phyloP scores from a whole-genome alignment of 2,329 filamentous ascomycete species.

The Neurospora sp. region DNA sequence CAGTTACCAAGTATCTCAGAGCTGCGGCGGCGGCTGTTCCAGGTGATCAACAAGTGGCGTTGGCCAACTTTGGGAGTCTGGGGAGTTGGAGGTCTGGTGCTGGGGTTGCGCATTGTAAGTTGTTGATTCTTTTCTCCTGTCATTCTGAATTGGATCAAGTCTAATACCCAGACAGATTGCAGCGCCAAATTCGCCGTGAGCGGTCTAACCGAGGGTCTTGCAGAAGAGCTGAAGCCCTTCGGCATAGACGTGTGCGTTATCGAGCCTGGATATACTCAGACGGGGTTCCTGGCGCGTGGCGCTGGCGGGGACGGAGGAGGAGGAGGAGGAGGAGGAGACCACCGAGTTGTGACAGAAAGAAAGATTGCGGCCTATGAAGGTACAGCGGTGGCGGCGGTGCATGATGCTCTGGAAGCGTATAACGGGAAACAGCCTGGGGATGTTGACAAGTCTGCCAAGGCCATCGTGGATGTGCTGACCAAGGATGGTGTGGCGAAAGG shows the following conservation, averaged over 20 bases:
- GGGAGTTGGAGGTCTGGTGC: constrained; percentile 28
- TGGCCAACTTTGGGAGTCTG: constrained; percentile 38
- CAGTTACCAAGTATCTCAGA: constrained; percentile 38
- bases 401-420: constrained; percentile 19
- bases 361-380: constrained; percentile 10
- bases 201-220: constrained; percentile 33
- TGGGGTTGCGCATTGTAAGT: constrained; percentile 22
- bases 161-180: constrained; percentile 17
- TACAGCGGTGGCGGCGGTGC: constrained; percentile 6
- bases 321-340: constrained; percentile 1
- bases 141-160: not conserved
- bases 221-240: constrained; percentile 34
- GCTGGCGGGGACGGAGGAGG: not conserved
- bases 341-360: constrained; percentile 12
- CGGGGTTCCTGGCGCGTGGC: constrained; percentile 21
- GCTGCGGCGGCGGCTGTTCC: constrained; percentile 11
- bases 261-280: constrained; percentile 30
- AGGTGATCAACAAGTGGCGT: constrained; percentile 16
- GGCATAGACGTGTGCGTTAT: constrained; percentile 30
- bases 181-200: constrained; percentile 37
- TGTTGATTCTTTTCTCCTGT: not conserved
- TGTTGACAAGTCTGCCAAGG: constrained; percentile 31
- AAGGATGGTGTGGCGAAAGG: constrained; percentile 35
- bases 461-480: constrained; percentile 38
- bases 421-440: constrained; percentile 36